Percentiles rank a stretch among this genome's conserved stretches.
Evolutionary conservation across 805 yeast genomes (phyloP).

Genomic region (Zygoascus tannicola): DNA sequence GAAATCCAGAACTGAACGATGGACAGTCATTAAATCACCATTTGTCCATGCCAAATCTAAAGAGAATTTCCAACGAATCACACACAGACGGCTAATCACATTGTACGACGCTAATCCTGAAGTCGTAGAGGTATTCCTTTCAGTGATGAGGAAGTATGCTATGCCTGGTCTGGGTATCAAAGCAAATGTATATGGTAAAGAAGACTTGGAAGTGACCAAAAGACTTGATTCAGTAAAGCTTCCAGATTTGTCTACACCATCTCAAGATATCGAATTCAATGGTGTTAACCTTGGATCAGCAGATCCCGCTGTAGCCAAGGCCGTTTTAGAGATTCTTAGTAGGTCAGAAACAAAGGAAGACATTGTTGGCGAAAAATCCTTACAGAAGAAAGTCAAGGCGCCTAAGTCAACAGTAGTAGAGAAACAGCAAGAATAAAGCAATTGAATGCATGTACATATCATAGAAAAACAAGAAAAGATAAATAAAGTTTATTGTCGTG

Average conservation of each 20-base stretch:
- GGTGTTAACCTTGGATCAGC: slow-evolving; percentile 20
- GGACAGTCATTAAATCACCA: slow-evolving; percentile 91
- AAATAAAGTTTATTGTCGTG: too few relatives aligned
- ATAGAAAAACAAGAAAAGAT: too few relatives aligned
- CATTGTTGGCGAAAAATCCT: too few relatives aligned
- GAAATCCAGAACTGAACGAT: slow-evolving; percentile 67
- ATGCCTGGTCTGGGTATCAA: slow-evolving; percentile 77
- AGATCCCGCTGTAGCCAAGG: slow-evolving; percentile 46
- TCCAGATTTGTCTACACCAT: slow-evolving; percentile 15
- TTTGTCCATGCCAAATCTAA: slow-evolving; percentile 91
- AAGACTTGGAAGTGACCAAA: slow-evolving; percentile 35
- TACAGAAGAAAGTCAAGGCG: background rate
- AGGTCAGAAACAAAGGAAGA: slow-evolving; percentile 40
- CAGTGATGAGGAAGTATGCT: slow-evolving; percentile 67
- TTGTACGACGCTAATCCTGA: slow-evolving; percentile 84
- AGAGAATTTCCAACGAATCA: slow-evolving; percentile 86
- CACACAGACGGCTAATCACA: slow-evolving; percentile 62
- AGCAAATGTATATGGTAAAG: slow-evolving; percentile 53
- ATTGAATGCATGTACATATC: too few relatives aligned
- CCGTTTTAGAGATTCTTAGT: slow-evolving; percentile 60
- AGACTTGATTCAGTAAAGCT: slow-evolving; percentile 18
- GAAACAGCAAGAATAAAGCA: slow-evolving; percentile 2
- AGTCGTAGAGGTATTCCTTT: slow-evolving; percentile 70
- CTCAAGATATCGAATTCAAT: background rate
- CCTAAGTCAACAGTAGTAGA: background rate